A percentile compares a stretch with the other conserved stretches of the same genome.
Evolutionary conservation across 2,329 filamentous ascomycete species (phyloP).

Genomic region (Cordyceps cateniannulata): DNA sequence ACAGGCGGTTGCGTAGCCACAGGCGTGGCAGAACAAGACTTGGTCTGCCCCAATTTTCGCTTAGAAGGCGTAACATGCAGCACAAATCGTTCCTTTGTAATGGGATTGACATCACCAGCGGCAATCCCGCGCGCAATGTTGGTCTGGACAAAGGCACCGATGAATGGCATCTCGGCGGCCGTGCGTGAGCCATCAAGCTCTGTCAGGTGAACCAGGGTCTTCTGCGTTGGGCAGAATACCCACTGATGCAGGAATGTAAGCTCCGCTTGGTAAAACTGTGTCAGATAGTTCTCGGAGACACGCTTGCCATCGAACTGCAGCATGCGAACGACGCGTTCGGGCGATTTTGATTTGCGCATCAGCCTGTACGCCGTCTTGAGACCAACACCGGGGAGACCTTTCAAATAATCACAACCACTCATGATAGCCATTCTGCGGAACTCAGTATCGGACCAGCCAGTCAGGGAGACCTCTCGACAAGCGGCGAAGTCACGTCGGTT

Average conservation of each 20-base stretch:
- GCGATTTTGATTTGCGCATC: conserved; percentile 81
- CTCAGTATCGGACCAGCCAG: conserved; percentile 85
- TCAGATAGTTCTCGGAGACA: conserved; percentile 74
- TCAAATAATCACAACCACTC: conserved; percentile 93
- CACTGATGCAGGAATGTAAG: conserved; percentile 90
- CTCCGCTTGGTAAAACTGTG: conserved; percentile 79
- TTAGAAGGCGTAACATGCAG: conserved; percentile 36
- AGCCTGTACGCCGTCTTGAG: conserved; percentile 90
- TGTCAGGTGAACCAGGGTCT: conserved; percentile 69
- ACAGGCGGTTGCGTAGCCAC: conserved; percentile 21
- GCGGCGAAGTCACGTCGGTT: conserved; percentile 83
- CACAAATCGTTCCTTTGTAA: conserved; percentile 67
- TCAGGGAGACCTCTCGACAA: conserved; percentile 79
- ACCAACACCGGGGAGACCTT: conserved; percentile 76
- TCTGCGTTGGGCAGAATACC: conserved; percentile 75
- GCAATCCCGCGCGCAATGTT: conserved; percentile 69
- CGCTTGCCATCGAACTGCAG: conserved; percentile 86
- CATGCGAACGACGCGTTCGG: conserved; percentile 75
- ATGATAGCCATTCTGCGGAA: conserved; percentile 95
- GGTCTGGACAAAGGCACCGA: conserved; percentile 66
- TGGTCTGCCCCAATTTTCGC: conserved; percentile 33
- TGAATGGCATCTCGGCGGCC: conserved; percentile 68
- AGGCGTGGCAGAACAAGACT: conserved; percentile 15
- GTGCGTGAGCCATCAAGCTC: conserved; percentile 56
- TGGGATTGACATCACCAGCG: conserved; percentile 77